phyloP scores from a whole-genome alignment of 169 alveolate genomes.

The Plasmodium fragile region DNA sequence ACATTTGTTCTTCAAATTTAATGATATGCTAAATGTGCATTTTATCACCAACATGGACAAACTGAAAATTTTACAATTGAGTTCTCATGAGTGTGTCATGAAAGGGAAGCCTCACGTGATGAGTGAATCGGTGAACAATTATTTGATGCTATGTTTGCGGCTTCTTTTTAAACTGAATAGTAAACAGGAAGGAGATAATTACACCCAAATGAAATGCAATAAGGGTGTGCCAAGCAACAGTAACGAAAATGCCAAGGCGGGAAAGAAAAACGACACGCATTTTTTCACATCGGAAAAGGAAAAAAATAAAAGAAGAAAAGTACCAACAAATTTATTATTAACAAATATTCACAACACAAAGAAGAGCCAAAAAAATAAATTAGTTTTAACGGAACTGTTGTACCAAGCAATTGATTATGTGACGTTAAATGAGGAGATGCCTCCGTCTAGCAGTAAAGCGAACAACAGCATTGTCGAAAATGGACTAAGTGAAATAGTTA shows the following conservation, averaged over 20 bases:
- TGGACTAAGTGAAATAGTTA: conserved; percentile 34
- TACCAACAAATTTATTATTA: conserved; percentile 20
- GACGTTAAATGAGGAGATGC: conserved; percentile 37
- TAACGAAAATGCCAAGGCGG: background rate
- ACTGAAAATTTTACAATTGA: conserved; percentile 20
- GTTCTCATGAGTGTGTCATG: background rate
- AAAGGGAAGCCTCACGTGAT: conserved; percentile 5
- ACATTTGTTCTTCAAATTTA: conserved; percentile 51
- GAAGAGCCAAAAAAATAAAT: conserved; percentile 7
- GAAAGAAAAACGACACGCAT: background rate
- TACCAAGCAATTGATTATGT: conserved; percentile 52
- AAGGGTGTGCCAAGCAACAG: background rate
- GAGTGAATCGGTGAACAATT: conserved; percentile 15
- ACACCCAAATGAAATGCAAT: background rate
- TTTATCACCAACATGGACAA: conserved; percentile 7
- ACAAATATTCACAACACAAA: conserved; percentile 32
- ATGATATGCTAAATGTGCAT: conserved; percentile 59
- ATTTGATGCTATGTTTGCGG: background rate
- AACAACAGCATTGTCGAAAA: conserved; percentile 25
- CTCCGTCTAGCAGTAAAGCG: background rate
- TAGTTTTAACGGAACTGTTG: conserved; percentile 35
- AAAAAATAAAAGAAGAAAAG: background rate
- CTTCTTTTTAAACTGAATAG: conserved; percentile 24
- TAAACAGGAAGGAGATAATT: background rate
- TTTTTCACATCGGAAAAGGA: background rate